Percentiles rank a stretch among this genome's conserved stretches.
These are phyloP conservation scores for Solanum tarapatanum DNA, from an alignment of 257 asterid species.

Conservation along the genomic window DNA sequence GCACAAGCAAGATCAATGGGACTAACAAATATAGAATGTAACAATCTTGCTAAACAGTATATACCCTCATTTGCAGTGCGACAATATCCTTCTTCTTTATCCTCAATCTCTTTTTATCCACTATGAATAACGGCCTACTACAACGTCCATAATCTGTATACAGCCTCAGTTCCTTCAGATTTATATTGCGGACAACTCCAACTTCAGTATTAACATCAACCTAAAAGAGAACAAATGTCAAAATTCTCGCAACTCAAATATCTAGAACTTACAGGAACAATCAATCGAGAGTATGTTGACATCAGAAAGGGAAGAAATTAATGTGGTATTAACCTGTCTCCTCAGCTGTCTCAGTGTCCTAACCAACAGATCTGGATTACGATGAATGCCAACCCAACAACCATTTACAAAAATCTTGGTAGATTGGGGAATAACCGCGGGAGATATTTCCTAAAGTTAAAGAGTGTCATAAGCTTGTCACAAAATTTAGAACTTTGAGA, in stretches of 20 bases:
- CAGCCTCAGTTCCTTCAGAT: slow-evolving; percentile 78
- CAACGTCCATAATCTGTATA: slow-evolving; percentile 98
- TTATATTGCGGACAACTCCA: slow-evolving; percentile 92
- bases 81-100: slow-evolving; percentile 71
- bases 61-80: slow-evolving; percentile 83
- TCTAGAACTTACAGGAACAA: neutral
- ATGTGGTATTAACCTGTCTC: slow-evolving; percentile 51
- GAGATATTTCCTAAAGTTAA: slow-evolving; percentile 75
- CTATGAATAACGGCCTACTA: slow-evolving; percentile 96
- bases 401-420: slow-evolving; percentile 97
- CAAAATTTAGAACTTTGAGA: neutral
- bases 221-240: slow-evolving; percentile 25
- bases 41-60: neutral
- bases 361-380: slow-evolving; percentile 95
- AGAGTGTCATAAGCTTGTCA: neutral
- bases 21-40: neutral
- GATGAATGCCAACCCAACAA: slow-evolving; percentile 96
- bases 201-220: slow-evolving; percentile 97
- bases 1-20: slow-evolving; percentile 1
- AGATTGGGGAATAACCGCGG: slow-evolving; percentile 88
- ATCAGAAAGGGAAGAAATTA: neutral
- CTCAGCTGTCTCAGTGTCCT: slow-evolving; percentile 77
- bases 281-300: neutral
- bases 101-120: slow-evolving; percentile 85
- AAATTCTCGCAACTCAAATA: neutral